Base-by-base conservation (phyloP, 768 basidiomycete genomes). In the Cystoderma amianthinum region DNA sequence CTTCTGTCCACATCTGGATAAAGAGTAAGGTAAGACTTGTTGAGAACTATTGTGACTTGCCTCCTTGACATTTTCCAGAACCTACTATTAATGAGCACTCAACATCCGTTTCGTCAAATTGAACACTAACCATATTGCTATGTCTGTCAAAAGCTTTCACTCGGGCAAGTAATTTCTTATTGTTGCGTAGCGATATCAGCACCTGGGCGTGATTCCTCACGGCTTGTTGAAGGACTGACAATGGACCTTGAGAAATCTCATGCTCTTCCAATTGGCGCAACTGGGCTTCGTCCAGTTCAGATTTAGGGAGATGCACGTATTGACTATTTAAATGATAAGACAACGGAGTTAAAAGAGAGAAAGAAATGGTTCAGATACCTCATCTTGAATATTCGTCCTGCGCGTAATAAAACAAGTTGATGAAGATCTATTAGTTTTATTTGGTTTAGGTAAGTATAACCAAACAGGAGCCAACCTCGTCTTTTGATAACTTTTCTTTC, bases 1-100 rank as follows among this genome's bases (percentile, higher is more conserved):
- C 63, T 62, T 99, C 96, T 16, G 94, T 97, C 96, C 96, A 98
- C 95, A 98, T 98, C 92, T 99, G 47, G 48, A n/a, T n/a, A n/a
- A n/a, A n/a, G n/a, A n/a, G n/a, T n/a, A n/a, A n/a, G n/a, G n/a
- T n/a, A n/a, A n/a, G n/a, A n/a, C n/a, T n/a, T n/a, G n/a, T n/a
- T n/a, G n/a, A n/a, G n/a, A n/a, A n/a, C n/a, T n/a, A n/a, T n/a
- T n/a, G 20, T 11, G 38, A 50, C 76, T 48, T 55, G 78, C 93
- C 82, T 97, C 94, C 63, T 98, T 98, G 37, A 96, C 94, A 57
- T 97, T 98, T 67, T 98, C 95, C 45, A 97, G 73, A 13, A 95
- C 92, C 91, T 94, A 46, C n/a, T n/a, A n/a, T n/a, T n/a, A n/a
- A n/a, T n/a, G n/a, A n/a, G n/a, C n/a, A n/a, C n/a, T n/a, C n/a